A percentile compares a stretch with the other conserved stretches of the same genome.
Evolutionary conservation across 192 early-diverging fungal species (phyloP).

Genomic region (Podila epigama): DNA sequence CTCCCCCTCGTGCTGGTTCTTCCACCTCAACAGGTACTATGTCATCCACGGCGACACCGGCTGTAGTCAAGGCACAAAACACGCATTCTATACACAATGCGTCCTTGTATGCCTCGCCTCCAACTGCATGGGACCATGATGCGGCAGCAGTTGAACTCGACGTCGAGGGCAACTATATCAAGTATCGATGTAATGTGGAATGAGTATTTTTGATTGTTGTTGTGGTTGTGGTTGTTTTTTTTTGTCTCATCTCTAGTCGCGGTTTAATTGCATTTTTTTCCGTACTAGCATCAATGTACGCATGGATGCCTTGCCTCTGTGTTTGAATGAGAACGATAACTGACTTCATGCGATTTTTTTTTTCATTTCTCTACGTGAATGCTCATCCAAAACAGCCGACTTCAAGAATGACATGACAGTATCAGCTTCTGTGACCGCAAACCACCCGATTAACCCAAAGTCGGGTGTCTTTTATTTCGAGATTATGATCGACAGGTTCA

Average conservation of each 20-base stretch:
- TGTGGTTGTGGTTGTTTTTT: background rate
- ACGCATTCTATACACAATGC: slow-evolving; percentile 6
- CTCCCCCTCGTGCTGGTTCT: background rate
- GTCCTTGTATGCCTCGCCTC: slow-evolving; percentile 19
- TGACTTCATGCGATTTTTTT: background rate
- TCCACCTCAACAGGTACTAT: background rate
- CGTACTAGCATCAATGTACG: background rate
- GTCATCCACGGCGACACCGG: background rate
- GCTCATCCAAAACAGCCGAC: slow-evolving; percentile 10
- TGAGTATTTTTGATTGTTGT: background rate
- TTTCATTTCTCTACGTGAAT: background rate
- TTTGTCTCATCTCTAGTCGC: too few species aligned
- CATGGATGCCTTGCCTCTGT: background rate
- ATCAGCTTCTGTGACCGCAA: slow-evolving; percentile 44
- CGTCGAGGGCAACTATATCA: slow-evolving; percentile 43
- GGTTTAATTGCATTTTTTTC: too few species aligned
- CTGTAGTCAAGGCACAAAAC: background rate
- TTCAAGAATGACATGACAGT: slow-evolving; percentile 50
- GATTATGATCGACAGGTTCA: slow-evolving; percentile 34
- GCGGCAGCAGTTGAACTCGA: slow-evolving; percentile 42
- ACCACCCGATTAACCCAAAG: slow-evolving; percentile 43
- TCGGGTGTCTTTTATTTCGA: slow-evolving; percentile 42
- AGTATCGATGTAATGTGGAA: slow-evolving; percentile 23
- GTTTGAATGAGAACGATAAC: too few species aligned
- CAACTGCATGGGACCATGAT: slow-evolving; percentile 44